Base-by-base conservation (phyloP, 306 rosid genomes). In the Rubus idaeus region DNA sequence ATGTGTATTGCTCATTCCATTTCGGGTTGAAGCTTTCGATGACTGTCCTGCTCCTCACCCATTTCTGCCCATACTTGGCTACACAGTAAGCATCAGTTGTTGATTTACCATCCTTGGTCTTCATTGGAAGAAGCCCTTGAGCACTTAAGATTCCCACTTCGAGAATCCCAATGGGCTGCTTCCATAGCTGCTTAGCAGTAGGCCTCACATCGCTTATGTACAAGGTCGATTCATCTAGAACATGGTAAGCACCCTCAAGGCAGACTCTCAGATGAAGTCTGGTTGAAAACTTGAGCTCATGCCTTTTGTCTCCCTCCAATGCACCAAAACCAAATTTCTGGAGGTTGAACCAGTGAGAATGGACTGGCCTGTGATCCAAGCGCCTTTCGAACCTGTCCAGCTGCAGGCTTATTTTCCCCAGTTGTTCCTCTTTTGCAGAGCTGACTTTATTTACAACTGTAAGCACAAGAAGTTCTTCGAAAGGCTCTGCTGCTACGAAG, bases 181-280 rank as follows among this genome's bases (percentile, higher is more conserved):
- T 92, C 97, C 97, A 92, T 1, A 90, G 87, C 80, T 90, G 93
- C 65, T 88, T 80, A 10, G 93, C 91, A 12, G 97, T 90, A 53
- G 97, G 88, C 81, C 96, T 85, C 30, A 89, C 90, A 53, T 92
- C 93, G 78, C 97, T 92, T 11, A 92, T 83, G 71, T 90, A 90
- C 93, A 92, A 81, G 0, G 93, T 90, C 0, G 93, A 92, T 66
- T 92, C 97, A 76, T 92, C 97, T 4, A 92, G 75, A 6, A 92
- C 97, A 83, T 92, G 97, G 71, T 92, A 92, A 57, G 92, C 97
- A 14, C 97, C 97, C 37, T 92, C 97, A 58, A 92, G 93, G 66
- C 93, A 88, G 1, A 88, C 93, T 72, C 93, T 81, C 3, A 89
- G 84, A 69, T 89, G 91, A 61, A 89, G 47, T 47, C 87, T 51